Conservation (phyloP, 2,329 filamentous ascomycete genomes). For the Apiospora arundinis region DNA sequence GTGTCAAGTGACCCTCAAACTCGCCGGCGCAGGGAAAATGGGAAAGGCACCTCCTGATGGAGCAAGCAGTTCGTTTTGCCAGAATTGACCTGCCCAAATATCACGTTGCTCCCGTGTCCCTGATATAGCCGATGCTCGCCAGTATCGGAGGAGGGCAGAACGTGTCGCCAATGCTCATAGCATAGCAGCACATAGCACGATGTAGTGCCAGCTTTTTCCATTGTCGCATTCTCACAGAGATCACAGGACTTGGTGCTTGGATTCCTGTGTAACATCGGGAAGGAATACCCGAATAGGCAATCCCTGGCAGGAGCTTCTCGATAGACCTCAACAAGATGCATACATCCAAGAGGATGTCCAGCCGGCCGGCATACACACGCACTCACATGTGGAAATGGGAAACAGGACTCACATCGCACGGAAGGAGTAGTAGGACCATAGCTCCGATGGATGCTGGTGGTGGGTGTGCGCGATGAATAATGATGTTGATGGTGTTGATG, state of each 20-base stretch:
- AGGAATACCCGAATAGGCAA: not conserved
- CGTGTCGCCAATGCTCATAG: not conserved
- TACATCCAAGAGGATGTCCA: not conserved
- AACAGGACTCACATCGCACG: not conserved
- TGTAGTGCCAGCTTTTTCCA: not conserved
- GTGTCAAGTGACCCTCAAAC: not conserved
- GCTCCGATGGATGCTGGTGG: not conserved
- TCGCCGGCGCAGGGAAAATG: not conserved
- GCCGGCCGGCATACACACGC: not conserved
- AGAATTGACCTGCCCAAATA: not conserved
- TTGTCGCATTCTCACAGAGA: not conserved
- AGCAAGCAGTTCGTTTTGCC: not conserved
- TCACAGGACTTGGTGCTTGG: not conserved
- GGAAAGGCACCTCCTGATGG: not conserved
- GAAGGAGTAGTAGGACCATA: not conserved
- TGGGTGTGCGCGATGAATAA: conserved; percentile 2
- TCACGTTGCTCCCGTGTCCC: not conserved
- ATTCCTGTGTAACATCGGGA: not conserved
- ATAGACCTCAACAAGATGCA: not conserved
- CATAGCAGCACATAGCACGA: not conserved
- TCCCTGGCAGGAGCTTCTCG: not conserved
- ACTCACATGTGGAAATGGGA: not conserved
- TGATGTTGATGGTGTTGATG: not conserved
- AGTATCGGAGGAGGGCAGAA: not conserved
- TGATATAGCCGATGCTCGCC: not conserved